These are phyloP conservation scores for Neoboletus subvelutipes DNA, from an alignment of 768 basidiomycete species.

Conservation along the genomic window DNA sequence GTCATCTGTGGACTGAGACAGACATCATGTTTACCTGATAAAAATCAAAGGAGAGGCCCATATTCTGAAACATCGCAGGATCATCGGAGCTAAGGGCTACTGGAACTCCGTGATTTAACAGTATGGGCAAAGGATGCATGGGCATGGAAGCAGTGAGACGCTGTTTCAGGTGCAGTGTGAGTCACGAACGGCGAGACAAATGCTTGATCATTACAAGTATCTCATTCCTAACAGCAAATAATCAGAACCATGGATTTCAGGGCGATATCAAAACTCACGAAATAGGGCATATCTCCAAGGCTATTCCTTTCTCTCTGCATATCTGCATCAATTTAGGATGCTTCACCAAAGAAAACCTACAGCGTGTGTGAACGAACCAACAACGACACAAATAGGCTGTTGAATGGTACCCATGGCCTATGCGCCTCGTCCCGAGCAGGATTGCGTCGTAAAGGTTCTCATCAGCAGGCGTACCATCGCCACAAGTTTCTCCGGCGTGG, in stretches of 20 bases:
- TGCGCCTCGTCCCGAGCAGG: slow-evolving; percentile 72
- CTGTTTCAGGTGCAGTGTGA: slow-evolving; percentile 33
- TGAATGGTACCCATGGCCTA: slow-evolving; percentile 68
- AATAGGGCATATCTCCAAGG: slow-evolving; percentile 77
- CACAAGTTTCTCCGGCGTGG: slow-evolving; percentile 79
- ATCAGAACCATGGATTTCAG: background rate
- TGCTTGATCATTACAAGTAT: slow-evolving; percentile 50
- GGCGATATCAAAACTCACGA: slow-evolving; percentile 49
- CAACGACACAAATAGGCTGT: background rate
- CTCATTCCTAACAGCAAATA: slow-evolving; percentile 55
- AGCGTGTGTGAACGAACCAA: background rate
- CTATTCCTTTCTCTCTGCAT: slow-evolving; percentile 61
- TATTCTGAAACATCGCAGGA: slow-evolving; percentile 73
- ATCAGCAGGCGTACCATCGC: slow-evolving; percentile 71
- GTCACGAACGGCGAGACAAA: background rate
- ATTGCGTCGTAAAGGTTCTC: slow-evolving; percentile 78
- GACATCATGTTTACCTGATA: slow-evolving; percentile 52
- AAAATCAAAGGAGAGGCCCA: slow-evolving; percentile 77
- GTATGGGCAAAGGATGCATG: slow-evolving; percentile 71
- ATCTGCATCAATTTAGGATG: slow-evolving; percentile 71
- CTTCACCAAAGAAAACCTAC: slow-evolving; percentile 71
- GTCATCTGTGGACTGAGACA: background rate
- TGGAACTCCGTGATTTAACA: slow-evolving; percentile 71
- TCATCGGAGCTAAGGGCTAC: slow-evolving; percentile 75
- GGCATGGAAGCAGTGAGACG: slow-evolving; percentile 78